Conservation (phyloP, 495 filamentous ascomycete species). For the Podospora didyma region DNA sequence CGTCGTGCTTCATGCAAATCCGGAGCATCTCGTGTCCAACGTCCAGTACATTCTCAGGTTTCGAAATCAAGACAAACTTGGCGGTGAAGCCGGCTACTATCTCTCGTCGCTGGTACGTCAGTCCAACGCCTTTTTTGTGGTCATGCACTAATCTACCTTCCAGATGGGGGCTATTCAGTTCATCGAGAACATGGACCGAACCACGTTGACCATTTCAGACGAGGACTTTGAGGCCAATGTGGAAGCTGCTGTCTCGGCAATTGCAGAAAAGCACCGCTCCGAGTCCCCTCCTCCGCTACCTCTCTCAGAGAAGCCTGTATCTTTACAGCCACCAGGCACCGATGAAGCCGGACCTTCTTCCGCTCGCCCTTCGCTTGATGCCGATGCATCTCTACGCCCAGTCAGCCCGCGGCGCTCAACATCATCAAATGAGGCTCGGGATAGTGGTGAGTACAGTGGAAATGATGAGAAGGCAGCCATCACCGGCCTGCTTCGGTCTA, state of each 20-base stretch:
- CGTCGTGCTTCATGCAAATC: constrained; percentile 89
- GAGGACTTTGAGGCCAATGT: constrained; percentile 95
- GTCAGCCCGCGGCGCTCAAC: constrained; percentile 36
- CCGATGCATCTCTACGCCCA: constrained; percentile 31
- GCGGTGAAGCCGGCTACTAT: constrained; percentile 96
- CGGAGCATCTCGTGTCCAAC: constrained; percentile 92
- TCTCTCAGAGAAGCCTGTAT: constrained; percentile 59
- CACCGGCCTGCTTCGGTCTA: constrained; percentile 80
- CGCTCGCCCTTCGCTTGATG: constrained; percentile 40
- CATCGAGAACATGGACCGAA: constrained; percentile 92
- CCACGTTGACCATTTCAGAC: constrained; percentile 86
- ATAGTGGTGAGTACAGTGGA: constrained; percentile 28
- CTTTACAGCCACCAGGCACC: constrained; percentile 37
- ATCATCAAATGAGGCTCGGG: constrained; percentile 39
- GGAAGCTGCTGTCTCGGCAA: constrained; percentile 92
- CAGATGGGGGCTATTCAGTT: constrained; percentile 96
- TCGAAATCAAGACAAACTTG: constrained; percentile 93
- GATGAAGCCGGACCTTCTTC: constrained; percentile 24
- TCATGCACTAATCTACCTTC: constrained; percentile 1
- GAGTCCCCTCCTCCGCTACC: constrained; percentile 39
- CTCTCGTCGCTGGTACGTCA: constrained; percentile 80
- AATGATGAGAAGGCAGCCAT: constrained; percentile 76
- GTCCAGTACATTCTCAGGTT: constrained; percentile 98
- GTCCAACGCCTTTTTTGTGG: background rate
- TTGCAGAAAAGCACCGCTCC: constrained; percentile 79